These are phyloP conservation scores for Prunus mume DNA, from an alignment of 306 rosid species.

Conservation along the genomic window DNA sequence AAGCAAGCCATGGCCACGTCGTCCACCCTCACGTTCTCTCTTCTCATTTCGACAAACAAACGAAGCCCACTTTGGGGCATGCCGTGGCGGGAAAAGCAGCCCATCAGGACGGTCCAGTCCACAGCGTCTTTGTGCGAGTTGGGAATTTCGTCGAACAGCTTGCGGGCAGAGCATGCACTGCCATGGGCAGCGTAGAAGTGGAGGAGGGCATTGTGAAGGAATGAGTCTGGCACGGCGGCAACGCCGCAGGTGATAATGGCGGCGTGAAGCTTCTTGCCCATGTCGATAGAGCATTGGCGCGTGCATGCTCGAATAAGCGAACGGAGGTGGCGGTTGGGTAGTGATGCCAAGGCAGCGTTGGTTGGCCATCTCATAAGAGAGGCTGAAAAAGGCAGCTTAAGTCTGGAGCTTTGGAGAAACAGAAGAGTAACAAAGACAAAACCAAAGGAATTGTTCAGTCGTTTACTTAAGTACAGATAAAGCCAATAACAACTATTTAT, in stretches of 20 bases:
- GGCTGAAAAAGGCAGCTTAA: not conserved
- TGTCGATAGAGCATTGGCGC: constrained; percentile 45
- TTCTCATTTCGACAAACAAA: constrained; percentile 48
- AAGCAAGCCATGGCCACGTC: constrained; percentile 47
- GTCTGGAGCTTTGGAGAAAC: not conserved
- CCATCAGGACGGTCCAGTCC: constrained; percentile 65
- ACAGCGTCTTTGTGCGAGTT: constrained; percentile 54
- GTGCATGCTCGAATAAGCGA: constrained; percentile 52
- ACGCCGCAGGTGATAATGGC: constrained; percentile 43
- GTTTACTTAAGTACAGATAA: no score
- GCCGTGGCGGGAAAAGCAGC: constrained; percentile 37
- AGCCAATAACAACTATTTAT: no score
- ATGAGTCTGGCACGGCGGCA: constrained; percentile 37
- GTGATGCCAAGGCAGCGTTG: constrained; percentile 18
- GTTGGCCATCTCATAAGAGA: constrained; percentile 42
- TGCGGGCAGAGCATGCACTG: constrained; percentile 20
- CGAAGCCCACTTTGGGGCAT: constrained; percentile 32
- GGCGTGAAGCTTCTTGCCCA: constrained; percentile 68
- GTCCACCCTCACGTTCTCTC: constrained; percentile 34
- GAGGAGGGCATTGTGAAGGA: constrained; percentile 60
- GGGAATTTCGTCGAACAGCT: constrained; percentile 63
- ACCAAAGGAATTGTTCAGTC: no score
- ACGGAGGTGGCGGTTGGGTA: constrained; percentile 39
- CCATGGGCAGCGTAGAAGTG: constrained; percentile 39
- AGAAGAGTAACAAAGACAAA: no score